Base-by-base conservation (phyloP, 2,329 filamentous ascomycete species). In the Orbilia oligospora region DNA sequence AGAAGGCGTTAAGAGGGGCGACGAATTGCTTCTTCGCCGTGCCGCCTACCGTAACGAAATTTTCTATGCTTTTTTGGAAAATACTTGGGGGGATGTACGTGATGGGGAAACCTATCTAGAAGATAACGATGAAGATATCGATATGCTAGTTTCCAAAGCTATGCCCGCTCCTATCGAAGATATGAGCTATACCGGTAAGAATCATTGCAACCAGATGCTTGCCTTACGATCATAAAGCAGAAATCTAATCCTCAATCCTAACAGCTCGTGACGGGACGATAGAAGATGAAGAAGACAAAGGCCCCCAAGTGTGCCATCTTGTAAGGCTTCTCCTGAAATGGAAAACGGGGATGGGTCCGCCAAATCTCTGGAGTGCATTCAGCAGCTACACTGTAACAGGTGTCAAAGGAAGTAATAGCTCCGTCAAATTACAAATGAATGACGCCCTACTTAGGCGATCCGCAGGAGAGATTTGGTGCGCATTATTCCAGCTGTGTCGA, bases 381-480 rank as follows among this genome's bases (percentile, higher is more conserved):
- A 48, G 22, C 1, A 33, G 27, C 16, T 78, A 72, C 18, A 44
- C 12, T 1, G 44, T 44, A 12, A 56, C 44, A 22, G 75, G 68
- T 12, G 48, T 78, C 44, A 63, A 56, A 41, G 75, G 68, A 41
- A 65, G 51, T n/a, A 66, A 65, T 16, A 46, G 22, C 2, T 51
- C 38, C 3, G 68, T 46, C 2, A 71, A 51, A 36, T 24, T 78
- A n/a, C 68, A 69, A 58, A 58, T 78, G 33, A 27, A 53, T 44
- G 75, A 71, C 18, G 44, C 49, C 9, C n/a, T 78, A 3, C 41
- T 78, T 3, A 72, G 67, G 36, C 27, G 75, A 22, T 56, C 75
- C 0, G n/a, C 46, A 2, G 75, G 75, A 20, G 75, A 78, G 14
- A 71, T 78, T 22, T 78, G 75, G 75, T 71, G 75, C n/a, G 33